These are phyloP conservation scores for Fonsecaea pedrosoi DNA, from an alignment of 2,329 filamentous ascomycete species.

Conservation along the genomic window DNA sequence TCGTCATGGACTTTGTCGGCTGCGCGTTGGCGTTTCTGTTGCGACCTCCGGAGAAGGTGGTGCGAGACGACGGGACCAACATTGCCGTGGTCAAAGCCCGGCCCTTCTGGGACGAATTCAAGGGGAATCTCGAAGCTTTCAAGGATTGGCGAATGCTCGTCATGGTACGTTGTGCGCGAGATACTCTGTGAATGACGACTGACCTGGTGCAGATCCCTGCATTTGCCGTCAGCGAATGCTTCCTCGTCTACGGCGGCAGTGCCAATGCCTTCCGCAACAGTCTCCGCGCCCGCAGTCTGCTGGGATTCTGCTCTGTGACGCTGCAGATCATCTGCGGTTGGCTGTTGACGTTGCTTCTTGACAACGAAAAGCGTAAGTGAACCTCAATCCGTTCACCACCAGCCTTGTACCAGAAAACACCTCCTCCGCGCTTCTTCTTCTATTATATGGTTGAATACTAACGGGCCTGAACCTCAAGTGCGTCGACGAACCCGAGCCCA, in stretches of 20 bases:
- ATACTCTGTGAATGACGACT: not conserved
- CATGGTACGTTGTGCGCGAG: slow-evolving; percentile 31
- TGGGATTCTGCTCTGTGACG: slow-evolving; percentile 45
- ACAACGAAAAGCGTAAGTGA: slow-evolving; percentile 21
- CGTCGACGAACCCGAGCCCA: slow-evolving; percentile 15
- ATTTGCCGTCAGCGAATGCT: slow-evolving; percentile 43
- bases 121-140: slow-evolving; percentile 42
- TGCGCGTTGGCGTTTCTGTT: slow-evolving; percentile 18
- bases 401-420: not conserved
- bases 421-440: not conserved
- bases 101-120: slow-evolving; percentile 42
- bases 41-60: slow-evolving; percentile 20
- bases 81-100: slow-evolving; percentile 42
- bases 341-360: slow-evolving; percentile 33
- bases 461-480: not conserved
- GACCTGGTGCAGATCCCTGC: slow-evolving; percentile 31
- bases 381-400: not conserved
- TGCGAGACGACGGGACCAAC: slow-evolving; percentile 35
- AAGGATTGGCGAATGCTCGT: slow-evolving; percentile 42
- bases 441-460: not conserved
- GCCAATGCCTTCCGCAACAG: slow-evolving; percentile 45
- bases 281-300: slow-evolving; percentile 40
- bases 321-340: slow-evolving; percentile 44
- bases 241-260: slow-evolving; percentile 45
- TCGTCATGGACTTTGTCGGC: slow-evolving; percentile 19